These are phyloP conservation scores for Hypoxylon rickii DNA, from an alignment of 495 filamentous ascomycete genomes.

Conservation along the genomic window DNA sequence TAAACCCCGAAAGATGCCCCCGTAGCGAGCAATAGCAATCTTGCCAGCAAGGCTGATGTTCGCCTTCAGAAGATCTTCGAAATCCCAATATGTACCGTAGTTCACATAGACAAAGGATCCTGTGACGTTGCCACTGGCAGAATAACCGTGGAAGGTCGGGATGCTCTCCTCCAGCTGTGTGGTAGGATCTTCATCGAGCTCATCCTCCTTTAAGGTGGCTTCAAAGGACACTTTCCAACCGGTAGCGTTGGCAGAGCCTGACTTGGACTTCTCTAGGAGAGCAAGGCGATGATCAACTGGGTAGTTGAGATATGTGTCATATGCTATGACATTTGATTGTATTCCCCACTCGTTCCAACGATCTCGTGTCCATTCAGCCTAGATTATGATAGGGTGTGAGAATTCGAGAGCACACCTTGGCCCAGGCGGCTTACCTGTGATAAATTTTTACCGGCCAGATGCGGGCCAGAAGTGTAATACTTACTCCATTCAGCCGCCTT, in stretches of 20 bases:
- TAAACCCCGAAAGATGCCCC: constrained; percentile 82
- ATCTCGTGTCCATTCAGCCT: constrained; percentile 86
- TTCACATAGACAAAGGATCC: constrained; percentile 80
- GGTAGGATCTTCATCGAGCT: constrained; percentile 82
- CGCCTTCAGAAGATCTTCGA: constrained; percentile 76
- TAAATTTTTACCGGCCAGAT: constrained; percentile 87
- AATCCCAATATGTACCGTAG: constrained; percentile 85
- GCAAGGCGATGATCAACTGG: constrained; percentile 79
- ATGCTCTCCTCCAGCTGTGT: constrained; percentile 72
- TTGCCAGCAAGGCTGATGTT: constrained; percentile 81
- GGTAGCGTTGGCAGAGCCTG: constrained; percentile 24
- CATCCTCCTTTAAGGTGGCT: constrained; percentile 81
- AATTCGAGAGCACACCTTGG: too few species aligned
- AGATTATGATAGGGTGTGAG: constrained; percentile 30
- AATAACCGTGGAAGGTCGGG: constrained; percentile 96
- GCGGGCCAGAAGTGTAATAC: constrained; percentile 88
- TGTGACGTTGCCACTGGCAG: constrained; percentile 87
- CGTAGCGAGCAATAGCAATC: constrained; percentile 86
- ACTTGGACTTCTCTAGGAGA: constrained; percentile 62
- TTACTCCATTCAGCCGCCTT: constrained; percentile 80
- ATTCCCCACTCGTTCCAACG: constrained; percentile 86
- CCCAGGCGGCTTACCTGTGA: constrained; percentile 52
- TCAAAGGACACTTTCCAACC: constrained; percentile 73
- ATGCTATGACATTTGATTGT: constrained; percentile 70
- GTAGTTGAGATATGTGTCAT: constrained; percentile 93